A percentile compares a stretch with the other conserved stretches of the same genome.
phyloP scores from a whole-genome alignment of 305 asterid species.

The Fraxinus platypoda region DNA sequence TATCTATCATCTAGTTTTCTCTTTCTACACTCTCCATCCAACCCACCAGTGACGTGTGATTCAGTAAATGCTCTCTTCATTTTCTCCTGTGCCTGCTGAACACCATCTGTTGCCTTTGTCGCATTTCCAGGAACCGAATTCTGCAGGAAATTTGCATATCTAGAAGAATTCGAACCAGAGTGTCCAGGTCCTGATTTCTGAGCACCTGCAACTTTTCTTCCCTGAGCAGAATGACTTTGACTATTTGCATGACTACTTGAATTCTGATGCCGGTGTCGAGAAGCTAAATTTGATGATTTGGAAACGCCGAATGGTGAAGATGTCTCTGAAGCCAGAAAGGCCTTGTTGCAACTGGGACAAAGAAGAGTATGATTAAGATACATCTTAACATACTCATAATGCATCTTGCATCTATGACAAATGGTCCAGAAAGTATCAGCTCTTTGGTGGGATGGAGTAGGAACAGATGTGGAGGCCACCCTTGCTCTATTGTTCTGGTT shows the following conservation, averaged over 20 bases:
- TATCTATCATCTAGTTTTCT: conserved; percentile 38
- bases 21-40: conserved; percentile 39
- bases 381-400: conserved; percentile 61
- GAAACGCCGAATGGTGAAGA: conserved; percentile 40
- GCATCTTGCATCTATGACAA: conserved; percentile 74
- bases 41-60: conserved; percentile 31
- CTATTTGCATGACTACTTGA: conserved; percentile 29
- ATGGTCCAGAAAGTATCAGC: conserved; percentile 81
- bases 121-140: conserved; percentile 38
- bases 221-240: conserved; percentile 31
- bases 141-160: conserved; percentile 31
- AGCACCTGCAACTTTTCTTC: conserved; percentile 42
- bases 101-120: conserved; percentile 58
- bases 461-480: conserved; percentile 31
- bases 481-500: conserved; percentile 30
- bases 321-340: conserved; percentile 68
- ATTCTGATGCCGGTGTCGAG: conserved; percentile 30
- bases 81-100: conserved; percentile 61
- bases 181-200: conserved; percentile 39
- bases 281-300: conserved; percentile 21
- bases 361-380: conserved; percentile 69
- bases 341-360: conserved; percentile 65
- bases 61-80: conserved; percentile 54
- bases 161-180: conserved; percentile 26
- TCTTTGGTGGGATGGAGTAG: conserved; percentile 37